Conservation (phyloP, 208 protist species). For the Leishmania martiniquensis region DNA sequence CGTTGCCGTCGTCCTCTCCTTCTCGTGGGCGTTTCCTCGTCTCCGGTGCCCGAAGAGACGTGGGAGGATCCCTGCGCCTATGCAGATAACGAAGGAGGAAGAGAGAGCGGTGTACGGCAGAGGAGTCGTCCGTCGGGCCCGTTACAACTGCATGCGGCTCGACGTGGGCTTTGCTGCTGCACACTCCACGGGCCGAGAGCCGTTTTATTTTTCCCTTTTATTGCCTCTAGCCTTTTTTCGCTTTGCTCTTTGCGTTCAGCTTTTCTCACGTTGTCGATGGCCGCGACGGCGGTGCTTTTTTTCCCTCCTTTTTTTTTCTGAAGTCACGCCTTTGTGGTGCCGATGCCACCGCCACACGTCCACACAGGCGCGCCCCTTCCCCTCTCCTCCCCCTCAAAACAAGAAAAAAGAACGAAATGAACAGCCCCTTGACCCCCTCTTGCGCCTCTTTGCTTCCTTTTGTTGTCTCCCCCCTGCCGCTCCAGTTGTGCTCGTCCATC, state of each 20-base stretch:
- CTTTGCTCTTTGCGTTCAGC: neutral
- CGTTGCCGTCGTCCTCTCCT: neutral
- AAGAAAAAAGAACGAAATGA: no score
- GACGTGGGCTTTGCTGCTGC: neutral
- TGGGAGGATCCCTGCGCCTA: neutral
- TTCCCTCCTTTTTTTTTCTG: neutral
- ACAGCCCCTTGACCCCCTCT: neutral
- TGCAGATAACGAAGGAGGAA: neutral
- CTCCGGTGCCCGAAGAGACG: neutral
- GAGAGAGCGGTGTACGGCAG: neutral
- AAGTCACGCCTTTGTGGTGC: neutral
- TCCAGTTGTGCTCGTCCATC: neutral
- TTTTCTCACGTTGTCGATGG: neutral
- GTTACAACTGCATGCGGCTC: neutral
- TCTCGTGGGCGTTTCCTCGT: neutral
- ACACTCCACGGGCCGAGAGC: neutral
- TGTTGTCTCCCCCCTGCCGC: neutral
- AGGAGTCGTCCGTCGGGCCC: neutral
- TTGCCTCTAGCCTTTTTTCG: conserved; percentile 19
- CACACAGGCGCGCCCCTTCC: no score
- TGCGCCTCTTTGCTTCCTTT: conserved; percentile 15
- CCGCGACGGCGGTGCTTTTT: neutral
- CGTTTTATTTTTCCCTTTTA: conserved; percentile 4
- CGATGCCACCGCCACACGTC: no score
- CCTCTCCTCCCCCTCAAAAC: no score